Conservation (phyloP, 1,139 yeast genomes). For the Williopsis jadinii region DNA sequence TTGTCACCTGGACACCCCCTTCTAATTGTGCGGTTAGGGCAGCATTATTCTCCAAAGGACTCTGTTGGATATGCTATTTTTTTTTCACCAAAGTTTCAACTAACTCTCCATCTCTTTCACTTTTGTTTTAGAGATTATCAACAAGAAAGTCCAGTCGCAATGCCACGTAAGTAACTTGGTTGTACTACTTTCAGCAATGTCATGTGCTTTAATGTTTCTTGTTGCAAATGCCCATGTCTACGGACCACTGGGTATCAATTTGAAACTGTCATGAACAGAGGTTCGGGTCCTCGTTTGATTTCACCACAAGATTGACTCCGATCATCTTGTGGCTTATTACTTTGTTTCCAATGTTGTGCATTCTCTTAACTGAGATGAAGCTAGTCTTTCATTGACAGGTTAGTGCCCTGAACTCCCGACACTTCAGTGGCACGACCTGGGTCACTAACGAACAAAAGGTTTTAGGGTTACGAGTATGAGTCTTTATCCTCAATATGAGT, state of each 20-base stretch:
- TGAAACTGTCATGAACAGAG: slow-evolving; percentile 26
- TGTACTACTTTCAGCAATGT: neutral
- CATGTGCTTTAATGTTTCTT: neutral
- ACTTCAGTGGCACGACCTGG: slow-evolving; percentile 53
- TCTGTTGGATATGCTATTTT: no score
- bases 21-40: no score
- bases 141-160: slow-evolving; percentile 12
- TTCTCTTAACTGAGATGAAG: slow-evolving; percentile 2
- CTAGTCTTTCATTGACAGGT: slow-evolving; percentile 5
- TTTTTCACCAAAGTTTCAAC: no score
- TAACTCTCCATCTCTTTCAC: no score
- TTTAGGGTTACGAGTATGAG: neutral
- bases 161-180: slow-evolving; percentile 19
- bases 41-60: no score
- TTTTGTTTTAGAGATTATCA: no score
- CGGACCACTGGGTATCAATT: no score
- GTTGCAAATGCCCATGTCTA: neutral
- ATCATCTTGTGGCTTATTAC: neutral
- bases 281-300: slow-evolving; percentile 62
- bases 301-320: neutral
- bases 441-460: slow-evolving; percentile 2
- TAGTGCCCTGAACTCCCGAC: slow-evolving; percentile 78
- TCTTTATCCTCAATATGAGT: no score
- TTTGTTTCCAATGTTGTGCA: slow-evolving; percentile 8
- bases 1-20: no score